Base-by-base conservation (phyloP, 306 rosid species). In the Parietaria judaica region DNA sequence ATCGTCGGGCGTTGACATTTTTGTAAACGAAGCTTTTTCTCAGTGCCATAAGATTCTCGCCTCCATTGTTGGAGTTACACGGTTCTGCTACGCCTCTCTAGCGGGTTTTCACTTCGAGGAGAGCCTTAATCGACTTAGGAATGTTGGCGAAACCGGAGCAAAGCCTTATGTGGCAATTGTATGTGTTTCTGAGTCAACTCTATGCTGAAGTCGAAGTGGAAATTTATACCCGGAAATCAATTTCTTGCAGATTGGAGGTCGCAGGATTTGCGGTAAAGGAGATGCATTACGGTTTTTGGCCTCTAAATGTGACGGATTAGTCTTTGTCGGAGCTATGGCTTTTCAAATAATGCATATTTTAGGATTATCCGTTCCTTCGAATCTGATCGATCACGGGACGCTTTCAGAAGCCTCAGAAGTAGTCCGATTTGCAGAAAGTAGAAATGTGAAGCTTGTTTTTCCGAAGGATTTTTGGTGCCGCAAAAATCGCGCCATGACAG, bases 61-160 rank as follows among this genome's bases (percentile, higher is more conserved):
- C 59, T 88, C 98, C 17, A 92, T 84, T 12, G 91, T 89, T 45
- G 98, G 98, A 38, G 76, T 86, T 66, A 75, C 95, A 58, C 85
- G 96, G 55, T 86, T 84, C 82, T 82, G 95, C 76, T 69, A 64
- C 69, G 76, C 83, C 53, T 79, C 80, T 73, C 14, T 92, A 36
- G 94, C 98, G 77, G 95, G 90, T 72, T 92, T 92, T 82, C 86
- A 84, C 77, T 79, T 92, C 48, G 90, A 92, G 65, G 85, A 84
- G 78, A 80, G 80, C 62, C 76, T 88, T 47, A 49, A 47, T 67
- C 73, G 66, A 46, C 70, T 88, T 57, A 84, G 73, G 65, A 77
- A 75, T 57, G 69, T 80, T 49, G 76, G 78, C 11, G 76, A 77
- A 63, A 59, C 76, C 63, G 55, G 76, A 72, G 69, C 38, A 58